phyloP scores from a whole-genome alignment of 441 rosid species.

The Arabidopsis hybrid region DNA sequence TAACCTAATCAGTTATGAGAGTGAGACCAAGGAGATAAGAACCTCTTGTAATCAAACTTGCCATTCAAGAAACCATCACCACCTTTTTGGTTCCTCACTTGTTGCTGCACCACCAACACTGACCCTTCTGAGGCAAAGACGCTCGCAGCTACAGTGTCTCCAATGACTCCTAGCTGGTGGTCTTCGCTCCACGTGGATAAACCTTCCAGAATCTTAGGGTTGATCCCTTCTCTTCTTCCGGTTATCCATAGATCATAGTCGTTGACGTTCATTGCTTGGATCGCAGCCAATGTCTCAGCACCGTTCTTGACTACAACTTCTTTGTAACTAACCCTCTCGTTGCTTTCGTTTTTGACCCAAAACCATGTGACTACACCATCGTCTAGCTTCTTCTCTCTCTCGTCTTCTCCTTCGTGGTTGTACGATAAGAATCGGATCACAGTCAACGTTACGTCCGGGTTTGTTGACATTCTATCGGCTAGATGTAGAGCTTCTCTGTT shows the following conservation, averaged over 20 bases:
- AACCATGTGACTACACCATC: constrained; percentile 80
- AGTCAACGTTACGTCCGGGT: constrained; percentile 50
- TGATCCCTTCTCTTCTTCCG: constrained; percentile 73
- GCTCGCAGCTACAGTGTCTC: constrained; percentile 61
- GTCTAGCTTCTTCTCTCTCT: constrained; percentile 72
- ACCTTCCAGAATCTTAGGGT: constrained; percentile 65
- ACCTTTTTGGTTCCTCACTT: constrained; percentile 53
- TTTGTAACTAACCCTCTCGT: constrained; percentile 59
- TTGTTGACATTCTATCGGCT: constrained; percentile 60
- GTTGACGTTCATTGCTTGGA: constrained; percentile 54
- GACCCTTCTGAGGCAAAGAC: constrained; percentile 61
- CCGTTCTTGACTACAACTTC: constrained; percentile 73
- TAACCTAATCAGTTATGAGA: constrained; percentile 10
- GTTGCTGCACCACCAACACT: constrained; percentile 77
- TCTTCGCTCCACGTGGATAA: constrained; percentile 63
- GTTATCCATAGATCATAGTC: constrained; percentile 72
- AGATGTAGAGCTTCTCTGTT: constrained; percentile 67
- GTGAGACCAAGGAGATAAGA: constrained; percentile 28
- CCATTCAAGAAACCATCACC: constrained; percentile 46
- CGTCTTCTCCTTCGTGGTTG: constrained; percentile 63
- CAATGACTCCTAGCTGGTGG: constrained; percentile 61
- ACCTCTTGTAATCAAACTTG: constrained; percentile 36
- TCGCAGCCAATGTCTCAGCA: constrained; percentile 67
- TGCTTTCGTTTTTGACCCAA: constrained; percentile 71
- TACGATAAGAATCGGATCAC: constrained; percentile 59